phyloP scores from a whole-genome alignment of 495 filamentous ascomycete genomes.

The Aspergillus steynii region DNA sequence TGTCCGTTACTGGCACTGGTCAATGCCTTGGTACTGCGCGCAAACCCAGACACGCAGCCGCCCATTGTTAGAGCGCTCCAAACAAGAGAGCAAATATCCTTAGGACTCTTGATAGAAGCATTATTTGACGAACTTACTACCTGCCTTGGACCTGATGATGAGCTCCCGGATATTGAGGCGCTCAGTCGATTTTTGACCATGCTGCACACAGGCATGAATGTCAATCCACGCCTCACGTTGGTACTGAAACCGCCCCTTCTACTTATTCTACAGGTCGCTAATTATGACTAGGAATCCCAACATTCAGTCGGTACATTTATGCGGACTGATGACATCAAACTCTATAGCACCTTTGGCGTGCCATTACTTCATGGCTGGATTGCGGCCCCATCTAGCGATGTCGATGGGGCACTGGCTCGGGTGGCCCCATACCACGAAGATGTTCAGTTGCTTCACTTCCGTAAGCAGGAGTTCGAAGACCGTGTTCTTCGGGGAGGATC shows the following conservation, averaged over 20 bases:
- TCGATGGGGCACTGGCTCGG: constrained; percentile 66
- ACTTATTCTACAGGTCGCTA: constrained; percentile 27
- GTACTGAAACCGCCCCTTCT: constrained; percentile 40
- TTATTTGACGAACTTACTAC: constrained; percentile 91
- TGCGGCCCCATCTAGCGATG: constrained; percentile 60
- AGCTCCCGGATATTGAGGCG: constrained; percentile 82
- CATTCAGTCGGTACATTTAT: constrained; percentile 73
- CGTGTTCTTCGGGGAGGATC: constrained; percentile 60
- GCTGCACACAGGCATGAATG: constrained; percentile 96
- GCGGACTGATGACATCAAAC: constrained; percentile 74
- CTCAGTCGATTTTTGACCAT: constrained; percentile 84
- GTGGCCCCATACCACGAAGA: constrained; percentile 84
- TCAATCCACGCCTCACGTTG: constrained; percentile 82
- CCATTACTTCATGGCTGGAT: constrained; percentile 96
- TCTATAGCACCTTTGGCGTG: constrained; percentile 85
- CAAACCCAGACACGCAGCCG: constrained; percentile 61
- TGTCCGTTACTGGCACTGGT: constrained; percentile 93
- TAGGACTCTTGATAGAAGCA: constrained; percentile 81
- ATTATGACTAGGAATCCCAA: constrained; percentile 33
- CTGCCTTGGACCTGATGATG: constrained; percentile 46
- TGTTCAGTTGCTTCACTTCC: constrained; percentile 81
- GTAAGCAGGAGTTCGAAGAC: constrained; percentile 83
- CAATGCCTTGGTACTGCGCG: constrained; percentile 84
- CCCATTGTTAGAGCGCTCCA: constrained; percentile 74
- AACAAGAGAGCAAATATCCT: constrained; percentile 81